Conservation (phyloP, 2,329 filamentous ascomycete genomes). For the Fusarium xylarioides region DNA sequence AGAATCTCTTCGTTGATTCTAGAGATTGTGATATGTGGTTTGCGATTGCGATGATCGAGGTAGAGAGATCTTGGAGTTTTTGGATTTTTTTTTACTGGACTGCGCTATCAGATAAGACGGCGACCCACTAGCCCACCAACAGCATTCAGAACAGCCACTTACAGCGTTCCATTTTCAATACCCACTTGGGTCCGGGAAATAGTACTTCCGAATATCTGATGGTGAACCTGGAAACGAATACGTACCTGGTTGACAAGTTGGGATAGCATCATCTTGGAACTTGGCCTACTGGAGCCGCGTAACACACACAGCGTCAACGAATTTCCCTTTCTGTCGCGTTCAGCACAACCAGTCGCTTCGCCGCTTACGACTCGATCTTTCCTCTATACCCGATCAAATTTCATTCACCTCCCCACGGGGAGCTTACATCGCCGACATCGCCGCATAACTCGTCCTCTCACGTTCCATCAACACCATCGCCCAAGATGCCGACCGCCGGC, state of each 20-base stretch:
- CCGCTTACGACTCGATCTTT: background rate
- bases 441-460: background rate
- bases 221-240: slow-evolving; percentile 8
- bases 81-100: background rate
- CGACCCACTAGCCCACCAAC: background rate
- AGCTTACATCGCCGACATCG: slow-evolving; percentile 12
- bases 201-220: slow-evolving; percentile 20
- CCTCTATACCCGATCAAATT: background rate
- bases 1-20: background rate
- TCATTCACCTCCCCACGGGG: slow-evolving; percentile 12
- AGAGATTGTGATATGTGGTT: background rate
- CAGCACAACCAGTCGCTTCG: background rate
- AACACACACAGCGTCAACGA: slow-evolving; percentile 26
- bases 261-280: slow-evolving; percentile 39
- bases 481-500: slow-evolving; percentile 78
- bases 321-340: background rate
- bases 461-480: slow-evolving; percentile 9
- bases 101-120: background rate
- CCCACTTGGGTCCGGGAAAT: background rate
- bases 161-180: slow-evolving; percentile 27
- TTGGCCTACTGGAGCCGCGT: slow-evolving; percentile 34
- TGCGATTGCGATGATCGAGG: background rate
- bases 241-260: slow-evolving; percentile 35
- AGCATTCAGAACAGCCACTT: background rate
- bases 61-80: background rate